phyloP scores from a whole-genome alignment of 352 stramenopile genomes.

The Phytophthora multivora region DNA sequence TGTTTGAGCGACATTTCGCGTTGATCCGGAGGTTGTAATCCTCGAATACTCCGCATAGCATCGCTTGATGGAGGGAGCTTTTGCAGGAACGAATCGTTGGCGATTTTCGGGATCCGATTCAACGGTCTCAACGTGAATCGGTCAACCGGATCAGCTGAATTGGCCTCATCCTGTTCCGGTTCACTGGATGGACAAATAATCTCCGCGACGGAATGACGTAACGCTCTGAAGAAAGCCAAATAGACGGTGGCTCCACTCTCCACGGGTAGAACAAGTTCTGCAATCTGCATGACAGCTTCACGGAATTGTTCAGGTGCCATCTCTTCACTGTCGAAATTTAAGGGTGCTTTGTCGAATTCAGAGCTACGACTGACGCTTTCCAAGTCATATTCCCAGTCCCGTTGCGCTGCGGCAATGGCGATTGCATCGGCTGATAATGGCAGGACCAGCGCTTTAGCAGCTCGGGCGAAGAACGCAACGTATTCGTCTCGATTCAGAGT shows the following conservation, averaged over 20 bases:
- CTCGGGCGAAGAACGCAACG: constrained; percentile 62
- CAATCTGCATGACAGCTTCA: constrained; percentile 63
- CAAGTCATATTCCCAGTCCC: constrained; percentile 79
- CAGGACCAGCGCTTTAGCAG: constrained; percentile 64
- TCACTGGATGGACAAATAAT: constrained; percentile 12
- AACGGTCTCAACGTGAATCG: constrained; percentile 39
- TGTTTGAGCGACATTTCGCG: constrained; percentile 78
- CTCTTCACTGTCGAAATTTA: constrained; percentile 9
- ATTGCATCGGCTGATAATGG: constrained; percentile 38
- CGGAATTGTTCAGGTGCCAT: constrained; percentile 58
- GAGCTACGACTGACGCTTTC: constrained; percentile 17
- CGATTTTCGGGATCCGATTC: constrained; percentile 57
- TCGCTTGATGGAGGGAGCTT: constrained; percentile 53
- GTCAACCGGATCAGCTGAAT: constrained; percentile 9
- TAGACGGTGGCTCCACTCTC: constrained; percentile 54
- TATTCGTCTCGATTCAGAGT: constrained; percentile 44
- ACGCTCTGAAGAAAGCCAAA: constrained; percentile 56
- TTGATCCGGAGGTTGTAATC: constrained; percentile 50
- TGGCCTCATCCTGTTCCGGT: constrained; percentile 23
- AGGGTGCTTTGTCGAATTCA: constrained; percentile 2
- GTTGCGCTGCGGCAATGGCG: constrained; percentile 42
- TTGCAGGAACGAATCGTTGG: constrained; percentile 54
- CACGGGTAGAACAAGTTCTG: constrained; percentile 65
- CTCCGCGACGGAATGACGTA: constrained; percentile 58
- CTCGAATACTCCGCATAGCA: constrained; percentile 48